Conservation (phyloP, 352 stramenopile genomes). For the Pythium phragmiticola region DNA sequence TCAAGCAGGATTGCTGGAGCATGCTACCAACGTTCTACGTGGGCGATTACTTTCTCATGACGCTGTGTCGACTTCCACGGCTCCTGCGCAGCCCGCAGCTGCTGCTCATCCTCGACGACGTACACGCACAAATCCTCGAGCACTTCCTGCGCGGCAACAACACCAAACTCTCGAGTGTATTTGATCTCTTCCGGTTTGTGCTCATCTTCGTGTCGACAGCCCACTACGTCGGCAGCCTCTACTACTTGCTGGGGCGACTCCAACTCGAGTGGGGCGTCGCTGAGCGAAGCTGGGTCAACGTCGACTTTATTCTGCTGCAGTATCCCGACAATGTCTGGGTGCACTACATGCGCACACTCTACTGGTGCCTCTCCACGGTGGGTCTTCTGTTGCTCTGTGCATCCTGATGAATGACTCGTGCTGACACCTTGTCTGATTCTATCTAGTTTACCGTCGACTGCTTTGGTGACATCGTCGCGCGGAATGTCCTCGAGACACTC, state of each 20-base stretch:
- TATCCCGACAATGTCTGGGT: conserved; percentile 47
- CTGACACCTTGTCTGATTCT: not conserved
- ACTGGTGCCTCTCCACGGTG: conserved; percentile 74
- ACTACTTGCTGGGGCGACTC: conserved; percentile 27
- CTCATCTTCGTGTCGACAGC: conserved; percentile 32
- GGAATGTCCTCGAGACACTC: conserved; percentile 59
- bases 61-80: conserved; percentile 24
- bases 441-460: conserved; percentile 74
- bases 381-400: conserved; percentile 8
- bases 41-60: conserved; percentile 24
- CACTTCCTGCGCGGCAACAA: conserved; percentile 27
- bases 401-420: not conserved
- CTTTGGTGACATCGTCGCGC: conserved; percentile 66
- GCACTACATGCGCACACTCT: conserved; percentile 77
- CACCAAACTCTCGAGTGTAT: conserved; percentile 28
- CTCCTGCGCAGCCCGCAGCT: conserved; percentile 31
- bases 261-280: conserved; percentile 27
- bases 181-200: conserved; percentile 35
- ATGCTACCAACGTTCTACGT: conserved; percentile 29
- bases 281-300: conserved; percentile 50
- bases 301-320: conserved; percentile 50
- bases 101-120: conserved; percentile 23
- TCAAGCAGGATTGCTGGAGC: conserved; percentile 32
- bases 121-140: conserved; percentile 29
- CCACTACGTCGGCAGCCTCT: conserved; percentile 32